Base-by-base conservation (phyloP, 1,284 basidiomycete genomes). In the Naganishia albida region DNA sequence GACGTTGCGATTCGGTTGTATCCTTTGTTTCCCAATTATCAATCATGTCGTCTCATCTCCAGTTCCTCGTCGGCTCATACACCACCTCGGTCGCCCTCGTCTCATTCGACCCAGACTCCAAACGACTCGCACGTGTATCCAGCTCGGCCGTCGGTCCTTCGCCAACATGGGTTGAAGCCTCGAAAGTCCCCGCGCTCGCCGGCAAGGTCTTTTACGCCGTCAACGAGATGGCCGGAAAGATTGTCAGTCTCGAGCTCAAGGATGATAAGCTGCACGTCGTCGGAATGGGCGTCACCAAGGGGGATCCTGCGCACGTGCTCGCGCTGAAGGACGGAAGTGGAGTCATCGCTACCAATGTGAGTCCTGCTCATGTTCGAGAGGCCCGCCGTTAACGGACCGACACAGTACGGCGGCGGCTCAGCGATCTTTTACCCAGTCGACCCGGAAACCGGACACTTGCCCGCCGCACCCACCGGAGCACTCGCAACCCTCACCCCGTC, bases 241-340 rank as follows among this genome's bases (percentile, higher is more conserved):
- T 71, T 2, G 52, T 74, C 30, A 71, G 71, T 40, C 56, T 75
- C 26, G 67, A 69, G 38, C 62, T 72, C 25, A 55, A 68, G 25
- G 68, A 70, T 59, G 68, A 74, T 10, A 67, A 70, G 55, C 69
- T 77, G 15, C 38, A 23, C 18, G 62, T 57, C 26, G 74, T 73
- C 7, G 65, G 68, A 1, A 48, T 72, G 67, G 65, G 67, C 26
- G 68, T 70, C n/a, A 74, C 74, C 7, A 60, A 70, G 23, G 76
- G 74, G 10, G 70, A 54, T 26, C 71, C 75, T 8, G 74, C 74
- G 54, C 76, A 78, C 65, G 76, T 78, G 30, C 73, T 74, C 50
- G 52, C 68, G 16, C 62, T 76, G 59, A 76, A 75, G 52, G 75
- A 77, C 66, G 75, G 74, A 2, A 75, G 74, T 7, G 77, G 75